phyloP scores from a whole-genome alignment of 169 alveolate species.

The Plasmodium reichenowi region DNA sequence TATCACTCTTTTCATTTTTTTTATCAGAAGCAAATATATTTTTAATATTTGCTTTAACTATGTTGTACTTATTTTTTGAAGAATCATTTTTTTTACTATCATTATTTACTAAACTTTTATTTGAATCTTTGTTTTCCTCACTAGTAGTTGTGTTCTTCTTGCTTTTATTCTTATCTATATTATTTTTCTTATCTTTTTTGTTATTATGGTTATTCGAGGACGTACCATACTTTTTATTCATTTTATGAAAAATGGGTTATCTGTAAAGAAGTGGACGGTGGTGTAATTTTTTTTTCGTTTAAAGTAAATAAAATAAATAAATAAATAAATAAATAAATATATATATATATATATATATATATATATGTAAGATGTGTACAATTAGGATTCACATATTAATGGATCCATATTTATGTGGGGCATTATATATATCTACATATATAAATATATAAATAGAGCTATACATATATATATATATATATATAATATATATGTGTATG shows the following conservation, averaged over 20 bases:
- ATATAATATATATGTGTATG: no score
- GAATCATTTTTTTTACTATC: conserved; percentile 3
- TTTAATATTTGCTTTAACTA: background rate
- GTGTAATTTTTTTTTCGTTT: no score
- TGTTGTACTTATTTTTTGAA: background rate
- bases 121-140: background rate
- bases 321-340: no score
- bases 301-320: no score
- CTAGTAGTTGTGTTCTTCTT: background rate
- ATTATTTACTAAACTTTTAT: background rate
- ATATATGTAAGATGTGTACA: no score
- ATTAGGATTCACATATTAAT: no score
- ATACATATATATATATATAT: no score
- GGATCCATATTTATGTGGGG: no score
- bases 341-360: no score
- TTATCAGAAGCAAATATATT: background rate
- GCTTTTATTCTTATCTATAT: background rate
- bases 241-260: conserved; percentile 10
- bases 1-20: background rate
- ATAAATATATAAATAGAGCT: no score
- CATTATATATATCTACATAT: no score
- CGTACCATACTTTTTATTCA: conserved; percentile 32
- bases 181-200: conserved; percentile 17
- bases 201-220: background rate
- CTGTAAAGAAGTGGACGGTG: background rate